Evolutionary conservation across 129 eudicot species (phyloP), one percentile per base, ranked within the genome.

Genomic region (Pseudognaphalium luteoalbum): DNA sequence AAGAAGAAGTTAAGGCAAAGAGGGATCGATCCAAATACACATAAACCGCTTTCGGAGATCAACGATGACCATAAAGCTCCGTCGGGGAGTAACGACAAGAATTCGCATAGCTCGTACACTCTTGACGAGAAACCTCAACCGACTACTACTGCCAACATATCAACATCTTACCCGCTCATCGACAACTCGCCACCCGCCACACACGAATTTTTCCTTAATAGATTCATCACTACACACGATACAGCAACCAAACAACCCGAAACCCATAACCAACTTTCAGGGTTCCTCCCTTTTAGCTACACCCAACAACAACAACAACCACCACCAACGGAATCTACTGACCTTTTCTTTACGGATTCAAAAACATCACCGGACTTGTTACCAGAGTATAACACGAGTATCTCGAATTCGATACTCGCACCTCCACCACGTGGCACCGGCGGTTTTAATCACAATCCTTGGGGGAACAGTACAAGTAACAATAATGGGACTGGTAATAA

Each of bases 1-100:
- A 94, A 94, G 93, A 94, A 94, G 76, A 94, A 94, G 69, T 86
- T 94, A 4, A 88, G 91, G 77, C 98, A 88, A 79, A 89, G 84
- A 72, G 97, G 98, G 64, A 94, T 94, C 78, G 98, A 94, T 79
- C 98, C 98, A 2, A 94, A 86, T 77, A 94, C 97, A 4, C 97
- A 89, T 74, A 88, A 91, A 73, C 93, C 91, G 0, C 66, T 91
- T 0, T 87, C 97, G 0, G 96, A 91, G 68, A 76, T 82, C 32
- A 87, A 79, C 0, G 87, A 79, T 14, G 82, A 76, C 7, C 84
- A 82, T 17, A 89, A 87, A 42, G 74, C 77, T 37, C 77, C 71
- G 3, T 78, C 88, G 0, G 57, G 72, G 2, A 78, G 72, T 21
- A 83, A 62, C 67, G 83, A 79, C 11, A 83, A 81, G 58, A 83